Evolutionary conservation across 2,329 filamentous ascomycete species (phyloP).

Genomic region (Acrodontium crateriforme): DNA sequence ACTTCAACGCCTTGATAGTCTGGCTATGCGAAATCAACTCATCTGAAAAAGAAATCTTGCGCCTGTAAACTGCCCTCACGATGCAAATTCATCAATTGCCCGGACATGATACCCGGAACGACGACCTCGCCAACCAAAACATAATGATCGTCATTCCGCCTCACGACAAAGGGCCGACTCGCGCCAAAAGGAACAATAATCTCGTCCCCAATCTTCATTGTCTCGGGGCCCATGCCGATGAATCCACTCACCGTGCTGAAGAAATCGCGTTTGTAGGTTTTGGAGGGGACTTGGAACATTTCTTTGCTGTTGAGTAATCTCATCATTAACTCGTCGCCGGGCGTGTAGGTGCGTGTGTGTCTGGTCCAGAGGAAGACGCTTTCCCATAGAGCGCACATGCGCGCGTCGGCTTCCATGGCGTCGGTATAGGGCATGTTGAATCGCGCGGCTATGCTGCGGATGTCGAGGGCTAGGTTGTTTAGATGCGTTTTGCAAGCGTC

Average conservation of each 20-base stretch:
- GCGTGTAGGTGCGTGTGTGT: constrained; percentile 2
- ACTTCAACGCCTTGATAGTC: too few species aligned
- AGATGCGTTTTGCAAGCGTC: neutral
- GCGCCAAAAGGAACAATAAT: constrained; percentile 7
- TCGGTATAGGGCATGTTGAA: too few species aligned
- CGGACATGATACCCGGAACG: constrained; percentile 7
- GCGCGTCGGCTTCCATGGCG: constrained; percentile 1
- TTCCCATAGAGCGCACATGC: constrained; percentile 5
- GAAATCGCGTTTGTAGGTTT: constrained; percentile 9
- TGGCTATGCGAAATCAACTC: too few species aligned
- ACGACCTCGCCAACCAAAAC: constrained; percentile 7
- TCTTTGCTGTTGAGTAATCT: constrained; percentile 6
- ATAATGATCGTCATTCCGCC: constrained; percentile 4
- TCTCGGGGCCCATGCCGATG: constrained; percentile 8
- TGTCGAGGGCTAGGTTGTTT: constrained; percentile 1
- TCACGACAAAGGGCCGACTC: constrained; percentile 6
- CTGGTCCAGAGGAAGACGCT: constrained; percentile 5
- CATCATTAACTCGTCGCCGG: constrained; percentile 3
- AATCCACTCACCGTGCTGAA: constrained; percentile 11
- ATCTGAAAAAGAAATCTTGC: constrained; percentile 3
- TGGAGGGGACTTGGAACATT: constrained; percentile 2
- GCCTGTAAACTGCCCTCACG: constrained; percentile 3
- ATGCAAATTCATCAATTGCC: constrained; percentile 4
- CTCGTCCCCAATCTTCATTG: constrained; percentile 5
- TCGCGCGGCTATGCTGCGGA: neutral